These are phyloP conservation scores for Rubus parviflorus DNA, from an alignment of 306 rosid species.

Conservation along the genomic window DNA sequence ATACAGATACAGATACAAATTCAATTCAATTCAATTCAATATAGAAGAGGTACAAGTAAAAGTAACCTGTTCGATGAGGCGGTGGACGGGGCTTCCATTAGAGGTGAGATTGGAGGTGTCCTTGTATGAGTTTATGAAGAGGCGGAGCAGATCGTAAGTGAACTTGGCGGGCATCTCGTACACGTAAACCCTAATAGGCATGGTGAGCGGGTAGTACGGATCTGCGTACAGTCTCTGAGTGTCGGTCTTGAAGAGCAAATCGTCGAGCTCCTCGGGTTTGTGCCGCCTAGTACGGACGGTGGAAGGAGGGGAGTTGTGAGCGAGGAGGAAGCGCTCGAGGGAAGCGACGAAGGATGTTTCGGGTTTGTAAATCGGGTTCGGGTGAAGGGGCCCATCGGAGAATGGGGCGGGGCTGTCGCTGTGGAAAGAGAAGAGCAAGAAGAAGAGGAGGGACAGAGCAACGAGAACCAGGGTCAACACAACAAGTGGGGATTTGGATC, in stretches of 20 bases:
- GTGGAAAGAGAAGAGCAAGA: slow-evolving; percentile 39
- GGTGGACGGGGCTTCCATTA: slow-evolving; percentile 95
- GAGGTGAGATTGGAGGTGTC: slow-evolving; percentile 87
- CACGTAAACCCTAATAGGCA: slow-evolving; percentile 76
- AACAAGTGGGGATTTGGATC: slow-evolving; percentile 59
- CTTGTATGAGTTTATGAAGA: slow-evolving; percentile 55
- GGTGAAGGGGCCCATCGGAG: slow-evolving; percentile 7
- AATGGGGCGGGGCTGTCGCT: slow-evolving; percentile 25
- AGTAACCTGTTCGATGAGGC: slow-evolving; percentile 81
- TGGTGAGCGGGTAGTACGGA: slow-evolving; percentile 46
- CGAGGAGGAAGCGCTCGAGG: slow-evolving; percentile 75
- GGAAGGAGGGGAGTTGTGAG: slow-evolving; percentile 26
- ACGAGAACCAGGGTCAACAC: slow-evolving; percentile 25
- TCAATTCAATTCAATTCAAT: background rate
- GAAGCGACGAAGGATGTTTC: slow-evolving; percentile 74
- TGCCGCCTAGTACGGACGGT: background rate
- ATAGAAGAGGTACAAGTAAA: too few relatives aligned
- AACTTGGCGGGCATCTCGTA: slow-evolving; percentile 84
- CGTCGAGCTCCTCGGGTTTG: slow-evolving; percentile 39
- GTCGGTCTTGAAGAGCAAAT: slow-evolving; percentile 32
- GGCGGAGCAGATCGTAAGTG: slow-evolving; percentile 75
- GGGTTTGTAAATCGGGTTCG: slow-evolving; percentile 20
- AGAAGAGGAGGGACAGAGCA: slow-evolving; percentile 42
- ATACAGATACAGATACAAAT: background rate
- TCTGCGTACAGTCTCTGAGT: slow-evolving; percentile 38